Percentiles rank a stretch among this genome's conserved stretches.
These are phyloP conservation scores for Fusarium proliferatum DNA, from an alignment of 2,329 filamentous ascomycete genomes.

Conservation along the genomic window DNA sequence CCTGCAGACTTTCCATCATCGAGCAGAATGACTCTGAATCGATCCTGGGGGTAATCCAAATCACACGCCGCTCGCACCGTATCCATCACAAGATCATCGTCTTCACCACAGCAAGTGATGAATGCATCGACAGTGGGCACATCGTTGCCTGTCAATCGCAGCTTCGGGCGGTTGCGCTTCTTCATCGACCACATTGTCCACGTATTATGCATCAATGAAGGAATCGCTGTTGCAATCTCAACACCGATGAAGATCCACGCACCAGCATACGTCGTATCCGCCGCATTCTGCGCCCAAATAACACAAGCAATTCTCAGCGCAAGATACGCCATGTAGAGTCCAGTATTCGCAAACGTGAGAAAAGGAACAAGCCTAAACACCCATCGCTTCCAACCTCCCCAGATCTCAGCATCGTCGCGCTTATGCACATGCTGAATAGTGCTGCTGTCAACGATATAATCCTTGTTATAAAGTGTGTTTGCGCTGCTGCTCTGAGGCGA, in stretches of 20 bases:
- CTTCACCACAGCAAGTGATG: slow-evolving; percentile 68
- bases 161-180: slow-evolving; percentile 63
- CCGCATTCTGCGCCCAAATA: slow-evolving; percentile 59
- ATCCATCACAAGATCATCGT: slow-evolving; percentile 66
- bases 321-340: slow-evolving; percentile 62
- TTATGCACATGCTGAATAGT: slow-evolving; percentile 55
- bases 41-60: slow-evolving; percentile 64
- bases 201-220: slow-evolving; percentile 66
- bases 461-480: slow-evolving; percentile 46
- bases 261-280: slow-evolving; percentile 55
- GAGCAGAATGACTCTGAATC: slow-evolving; percentile 65
- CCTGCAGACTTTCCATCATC: slow-evolving; percentile 63
- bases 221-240: slow-evolving; percentile 64
- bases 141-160: slow-evolving; percentile 61
- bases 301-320: slow-evolving; percentile 63
- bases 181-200: slow-evolving; percentile 69
- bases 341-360: slow-evolving; percentile 54
- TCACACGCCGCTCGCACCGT: slow-evolving; percentile 66
- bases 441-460: slow-evolving; percentile 45
- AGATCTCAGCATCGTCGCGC: slow-evolving; percentile 57
- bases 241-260: slow-evolving; percentile 69
- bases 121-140: slow-evolving; percentile 68
- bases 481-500: slow-evolving; percentile 37
- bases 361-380: slow-evolving; percentile 54
- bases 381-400: slow-evolving; percentile 57